phyloP scores from a whole-genome alignment of 1,284 basidiomycete genomes.

The Schizophyllum commune region DNA sequence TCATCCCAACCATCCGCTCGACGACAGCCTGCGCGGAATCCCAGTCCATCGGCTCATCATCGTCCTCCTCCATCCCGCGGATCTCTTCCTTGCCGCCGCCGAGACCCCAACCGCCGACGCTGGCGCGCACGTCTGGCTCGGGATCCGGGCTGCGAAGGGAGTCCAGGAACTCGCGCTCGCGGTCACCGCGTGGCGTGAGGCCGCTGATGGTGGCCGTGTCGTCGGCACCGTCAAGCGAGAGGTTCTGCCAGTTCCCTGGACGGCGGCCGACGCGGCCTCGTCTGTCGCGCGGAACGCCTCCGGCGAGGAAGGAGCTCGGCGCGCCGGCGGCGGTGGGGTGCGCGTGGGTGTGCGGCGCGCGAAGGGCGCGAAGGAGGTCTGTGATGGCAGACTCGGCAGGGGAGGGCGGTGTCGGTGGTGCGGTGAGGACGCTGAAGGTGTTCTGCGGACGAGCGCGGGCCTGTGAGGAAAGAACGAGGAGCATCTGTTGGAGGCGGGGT shows the following conservation, averaged over 20 bases:
- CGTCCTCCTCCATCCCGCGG: slow-evolving; percentile 13
- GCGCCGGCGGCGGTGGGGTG: slow-evolving; percentile 33
- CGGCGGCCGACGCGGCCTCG: slow-evolving; percentile 57
- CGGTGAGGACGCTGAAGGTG: slow-evolving; percentile 40
- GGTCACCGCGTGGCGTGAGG: slow-evolving; percentile 31
- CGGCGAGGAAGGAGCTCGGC: slow-evolving; percentile 51
- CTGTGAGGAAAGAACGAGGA: slow-evolving; percentile 69
- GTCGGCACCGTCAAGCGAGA: slow-evolving; percentile 27
- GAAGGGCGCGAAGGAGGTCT: slow-evolving; percentile 54
- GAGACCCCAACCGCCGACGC: slow-evolving; percentile 60
- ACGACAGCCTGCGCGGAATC: slow-evolving; percentile 60
- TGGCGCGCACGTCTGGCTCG: slow-evolving; percentile 22
- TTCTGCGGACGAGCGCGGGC: slow-evolving; percentile 39
- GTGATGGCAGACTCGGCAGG: slow-evolving; percentile 56
- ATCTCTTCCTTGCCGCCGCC: slow-evolving; percentile 46
- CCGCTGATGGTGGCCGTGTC: slow-evolving; percentile 42
- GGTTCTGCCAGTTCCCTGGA: slow-evolving; percentile 5
- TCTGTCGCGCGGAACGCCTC: slow-evolving; percentile 63
- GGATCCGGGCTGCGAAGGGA: slow-evolving; percentile 23
- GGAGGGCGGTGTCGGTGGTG: slow-evolving; percentile 43
- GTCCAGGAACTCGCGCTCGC: slow-evolving; percentile 50
- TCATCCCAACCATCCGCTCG: slow-evolving; percentile 59
- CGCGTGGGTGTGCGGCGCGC: slow-evolving; percentile 17
- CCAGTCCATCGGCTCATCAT: slow-evolving; percentile 45
- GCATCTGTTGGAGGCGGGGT: slow-evolving; percentile 72